These are phyloP conservation scores for Triangularia verruculosa DNA, from an alignment of 2,329 filamentous ascomycete genomes.

Conservation along the genomic window DNA sequence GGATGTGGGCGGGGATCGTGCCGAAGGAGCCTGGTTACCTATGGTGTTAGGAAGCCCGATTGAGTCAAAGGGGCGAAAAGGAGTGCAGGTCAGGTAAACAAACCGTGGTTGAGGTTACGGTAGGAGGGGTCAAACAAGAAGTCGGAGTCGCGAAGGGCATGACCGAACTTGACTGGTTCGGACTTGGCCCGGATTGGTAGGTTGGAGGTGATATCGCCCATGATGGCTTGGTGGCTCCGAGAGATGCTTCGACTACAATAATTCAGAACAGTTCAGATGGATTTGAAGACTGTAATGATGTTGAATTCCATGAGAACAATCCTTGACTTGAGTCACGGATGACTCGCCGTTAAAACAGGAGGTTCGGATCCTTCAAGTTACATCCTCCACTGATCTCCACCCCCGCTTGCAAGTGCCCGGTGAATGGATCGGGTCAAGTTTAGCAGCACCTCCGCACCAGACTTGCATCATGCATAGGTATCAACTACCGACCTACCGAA, in stretches of 20 bases:
- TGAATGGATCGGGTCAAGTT: not conserved
- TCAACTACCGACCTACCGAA: too few species aligned
- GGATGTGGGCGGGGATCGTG: constrained; percentile 64
- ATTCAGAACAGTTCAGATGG: not conserved
- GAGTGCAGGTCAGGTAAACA: constrained; percentile 12
- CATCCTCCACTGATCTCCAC: not conserved
- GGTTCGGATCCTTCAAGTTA: not conserved
- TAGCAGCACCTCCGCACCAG: not conserved
- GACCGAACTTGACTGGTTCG: constrained; percentile 32
- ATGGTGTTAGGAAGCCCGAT: constrained; percentile 8
- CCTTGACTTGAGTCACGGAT: not conserved
- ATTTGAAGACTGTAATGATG: not conserved
- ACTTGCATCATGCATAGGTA: not conserved
- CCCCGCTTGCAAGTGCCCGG: not conserved
- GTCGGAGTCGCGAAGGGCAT: constrained; percentile 50
- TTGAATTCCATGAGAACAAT: not conserved
- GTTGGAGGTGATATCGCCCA: not conserved
- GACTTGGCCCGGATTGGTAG: not conserved
- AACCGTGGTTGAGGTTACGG: constrained; percentile 77
- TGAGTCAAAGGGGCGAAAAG: not conserved
- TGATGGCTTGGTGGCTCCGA: not conserved
- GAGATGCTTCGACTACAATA: not conserved
- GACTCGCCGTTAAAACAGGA: not conserved
- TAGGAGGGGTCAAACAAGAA: constrained; percentile 69
- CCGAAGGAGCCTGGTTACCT: constrained; percentile 71